A percentile compares a stretch with the other conserved stretches of the same genome.
phyloP scores from a whole-genome alignment of 345 rosid species.

The Carallia brachiata region DNA sequence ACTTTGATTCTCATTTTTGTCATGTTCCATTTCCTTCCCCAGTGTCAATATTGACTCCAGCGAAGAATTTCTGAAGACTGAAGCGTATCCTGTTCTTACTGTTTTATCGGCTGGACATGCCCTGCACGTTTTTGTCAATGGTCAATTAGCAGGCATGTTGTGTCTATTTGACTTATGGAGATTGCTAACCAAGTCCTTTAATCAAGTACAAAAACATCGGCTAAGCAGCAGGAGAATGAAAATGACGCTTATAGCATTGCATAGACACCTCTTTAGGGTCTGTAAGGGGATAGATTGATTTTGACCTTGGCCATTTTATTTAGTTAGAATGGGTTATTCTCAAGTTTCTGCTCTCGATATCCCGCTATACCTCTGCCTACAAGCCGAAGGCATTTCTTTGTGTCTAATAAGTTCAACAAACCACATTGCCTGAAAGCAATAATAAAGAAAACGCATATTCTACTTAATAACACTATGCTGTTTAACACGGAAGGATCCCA shows the following conservation, averaged over 20 bases:
- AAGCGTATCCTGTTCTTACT: constrained; percentile 40
- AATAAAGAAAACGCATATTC: background rate
- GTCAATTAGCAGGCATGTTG: constrained; percentile 61
- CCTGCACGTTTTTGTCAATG: constrained; percentile 67
- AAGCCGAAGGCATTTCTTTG: background rate
- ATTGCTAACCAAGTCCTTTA: background rate
- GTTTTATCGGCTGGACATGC: constrained; percentile 80
- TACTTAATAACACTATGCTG: too few species aligned
- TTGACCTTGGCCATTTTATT: too few species aligned
- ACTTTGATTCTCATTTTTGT: background rate
- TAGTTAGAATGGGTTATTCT: background rate
- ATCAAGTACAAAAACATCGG: background rate
- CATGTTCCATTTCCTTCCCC: constrained; percentile 1
- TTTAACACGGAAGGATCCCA: too few species aligned
- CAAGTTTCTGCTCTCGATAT: background rate
- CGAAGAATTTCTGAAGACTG: constrained; percentile 36
- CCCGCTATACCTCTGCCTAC: background rate
- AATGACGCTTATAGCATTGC: background rate
- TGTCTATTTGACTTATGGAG: background rate
- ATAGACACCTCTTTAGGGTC: too few species aligned
- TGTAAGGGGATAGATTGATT: too few species aligned
- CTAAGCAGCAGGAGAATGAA: background rate
- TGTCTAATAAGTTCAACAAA: background rate
- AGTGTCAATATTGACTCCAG: constrained; percentile 34
- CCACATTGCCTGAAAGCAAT: background rate